Percentiles rank a stretch among this genome's conserved stretches.
Evolutionary conservation across 2,329 filamentous ascomycete genomes (phyloP).

Genomic region (Colletotrichum sp.): DNA sequence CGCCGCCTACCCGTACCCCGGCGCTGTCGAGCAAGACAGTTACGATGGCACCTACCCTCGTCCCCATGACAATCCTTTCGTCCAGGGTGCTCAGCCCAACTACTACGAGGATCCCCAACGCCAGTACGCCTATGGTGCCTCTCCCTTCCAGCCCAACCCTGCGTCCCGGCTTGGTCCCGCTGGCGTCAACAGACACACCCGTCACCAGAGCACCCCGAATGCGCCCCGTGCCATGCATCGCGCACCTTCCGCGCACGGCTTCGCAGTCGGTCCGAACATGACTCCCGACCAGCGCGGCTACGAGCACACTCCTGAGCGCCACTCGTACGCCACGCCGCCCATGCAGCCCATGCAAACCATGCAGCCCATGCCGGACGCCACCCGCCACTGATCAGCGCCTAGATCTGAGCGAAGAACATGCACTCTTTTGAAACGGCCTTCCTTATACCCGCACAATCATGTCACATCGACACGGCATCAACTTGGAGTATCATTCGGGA

Average conservation of each 20-base stretch:
- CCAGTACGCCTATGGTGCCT: slow-evolving; percentile 19
- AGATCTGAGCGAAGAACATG: not conserved
- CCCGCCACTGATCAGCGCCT: slow-evolving; percentile 12
- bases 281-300: slow-evolving; percentile 14
- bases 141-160: slow-evolving; percentile 7
- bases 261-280: slow-evolving; percentile 16
- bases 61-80: slow-evolving; percentile 13
- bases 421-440: slow-evolving; percentile 19
- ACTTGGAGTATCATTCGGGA: slow-evolving; percentile 16
- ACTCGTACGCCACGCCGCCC: slow-evolving; percentile 4
- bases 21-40: slow-evolving; percentile 12
- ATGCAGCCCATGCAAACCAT: slow-evolving; percentile 14
- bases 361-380: slow-evolving; percentile 8
- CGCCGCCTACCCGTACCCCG: slow-evolving; percentile 13
- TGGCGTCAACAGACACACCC: slow-evolving; percentile 26
- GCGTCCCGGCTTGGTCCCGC: not conserved
- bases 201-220: slow-evolving; percentile 35
- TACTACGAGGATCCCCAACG: slow-evolving; percentile 28
- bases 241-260: slow-evolving; percentile 18
- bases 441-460: slow-evolving; percentile 8
- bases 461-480: slow-evolving; percentile 15
- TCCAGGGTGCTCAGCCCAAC: slow-evolving; percentile 13
- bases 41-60: slow-evolving; percentile 25
- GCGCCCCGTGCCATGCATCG: slow-evolving; percentile 20
- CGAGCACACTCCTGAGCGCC: slow-evolving; percentile 10